Evolutionary conservation across 2,329 filamentous ascomycete genomes (phyloP).

Genomic region (Cercospora sesami): DNA sequence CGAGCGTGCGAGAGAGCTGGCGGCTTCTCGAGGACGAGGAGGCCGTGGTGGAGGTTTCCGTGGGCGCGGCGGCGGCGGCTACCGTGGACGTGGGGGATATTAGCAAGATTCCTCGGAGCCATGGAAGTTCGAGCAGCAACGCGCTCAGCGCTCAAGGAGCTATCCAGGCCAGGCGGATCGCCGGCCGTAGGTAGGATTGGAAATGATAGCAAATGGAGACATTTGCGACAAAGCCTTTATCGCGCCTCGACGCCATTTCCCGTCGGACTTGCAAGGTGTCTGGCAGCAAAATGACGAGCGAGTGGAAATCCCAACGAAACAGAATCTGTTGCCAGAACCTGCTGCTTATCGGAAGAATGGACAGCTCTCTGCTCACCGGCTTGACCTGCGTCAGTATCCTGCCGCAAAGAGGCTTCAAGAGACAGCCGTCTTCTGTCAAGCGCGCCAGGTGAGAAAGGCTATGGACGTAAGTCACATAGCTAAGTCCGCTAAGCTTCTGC

Average conservation of each 20-base stretch:
- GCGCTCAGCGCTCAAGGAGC: background rate
- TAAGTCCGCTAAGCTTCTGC: background rate
- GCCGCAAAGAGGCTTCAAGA: too few relatives aligned
- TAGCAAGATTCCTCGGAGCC: background rate
- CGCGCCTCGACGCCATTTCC: background rate
- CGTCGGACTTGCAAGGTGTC: background rate
- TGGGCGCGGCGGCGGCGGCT: conserved; percentile 18
- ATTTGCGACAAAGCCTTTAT: background rate
- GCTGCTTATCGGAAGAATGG: too few relatives aligned
- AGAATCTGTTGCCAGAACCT: too few relatives aligned
- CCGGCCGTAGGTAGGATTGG: background rate
- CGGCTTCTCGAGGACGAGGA: conserved; percentile 19
- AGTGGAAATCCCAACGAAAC: too few relatives aligned
- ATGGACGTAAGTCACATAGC: background rate
- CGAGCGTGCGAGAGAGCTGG: conserved; percentile 27
- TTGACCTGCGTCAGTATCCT: too few relatives aligned
- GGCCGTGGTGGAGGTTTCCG: conserved; percentile 13
- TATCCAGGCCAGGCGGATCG: background rate
- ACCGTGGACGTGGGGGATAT: conserved; percentile 17
- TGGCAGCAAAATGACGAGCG: background rate
- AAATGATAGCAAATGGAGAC: background rate
- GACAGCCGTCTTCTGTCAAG: too few relatives aligned
- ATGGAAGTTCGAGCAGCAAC: background rate
- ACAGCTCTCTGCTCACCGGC: too few relatives aligned
- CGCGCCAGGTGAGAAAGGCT: too few relatives aligned